Base-by-base conservation (phyloP, 495 filamentous ascomycete genomes). In the Astrothelium subdiscretum region DNA sequence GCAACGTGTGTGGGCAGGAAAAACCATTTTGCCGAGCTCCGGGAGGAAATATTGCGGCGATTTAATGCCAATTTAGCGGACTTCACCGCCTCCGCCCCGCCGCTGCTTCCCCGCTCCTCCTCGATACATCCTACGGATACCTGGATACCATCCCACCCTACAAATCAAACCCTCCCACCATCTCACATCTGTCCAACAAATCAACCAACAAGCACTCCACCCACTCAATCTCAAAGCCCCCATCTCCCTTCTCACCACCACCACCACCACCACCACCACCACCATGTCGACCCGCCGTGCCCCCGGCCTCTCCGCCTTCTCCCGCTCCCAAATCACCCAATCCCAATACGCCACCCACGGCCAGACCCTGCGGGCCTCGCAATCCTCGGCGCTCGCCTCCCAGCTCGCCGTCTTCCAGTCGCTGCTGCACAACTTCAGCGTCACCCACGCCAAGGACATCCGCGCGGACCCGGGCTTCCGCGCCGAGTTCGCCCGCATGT, bases 401-500 rank as follows among this genome's bases (percentile, higher is more conserved):
- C 94, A 98, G 72, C 88, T 98, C 65, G 85, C 90, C 63, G 91
- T 97, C 68, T 98, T 98, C 81, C 92, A 95, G 66, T 89, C 89
- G 1, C 78, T 95, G 2, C 85, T 98, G 8, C 90, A 96, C 72
- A 89, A 90, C 69, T 98, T 97, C 74, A 89, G 91, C n/a, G 78
- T 89, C 62, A 94, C 91, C 51, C 94, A 98, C 76, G 89, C 86
- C 63, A 91, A 91, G 70, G 92, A 91, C 69, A 98, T 98, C 66
- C 90, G 91, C 64, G 95, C 91, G 2, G 91, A 96, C 72, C 94
- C 95, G 12, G 85, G 83, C 0, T 98, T 98, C 74, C 90, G 95
- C 31, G 90, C 91, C 18, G 92, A 97, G 77, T 98, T 98, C 71
- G 94, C 94, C 4, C 89, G 92, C 66, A 97, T 98, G 95, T 98